Percentiles rank a stretch among this genome's conserved stretches.
These are phyloP conservation scores for Astragalus membranaceus DNA, from an alignment of 306 rosid genomes.

Conservation along the genomic window DNA sequence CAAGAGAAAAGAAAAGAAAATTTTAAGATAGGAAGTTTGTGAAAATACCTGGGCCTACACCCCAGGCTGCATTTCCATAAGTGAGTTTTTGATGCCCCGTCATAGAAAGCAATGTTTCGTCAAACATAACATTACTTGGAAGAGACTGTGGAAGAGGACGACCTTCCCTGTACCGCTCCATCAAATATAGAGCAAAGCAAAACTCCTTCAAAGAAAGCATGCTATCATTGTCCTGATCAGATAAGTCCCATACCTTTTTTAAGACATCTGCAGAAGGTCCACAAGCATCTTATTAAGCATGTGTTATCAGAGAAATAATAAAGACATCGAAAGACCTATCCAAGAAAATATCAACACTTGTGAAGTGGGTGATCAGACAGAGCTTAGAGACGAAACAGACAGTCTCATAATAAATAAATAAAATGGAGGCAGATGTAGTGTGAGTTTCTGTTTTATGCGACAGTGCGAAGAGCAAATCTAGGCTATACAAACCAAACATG, in stretches of 20 bases:
- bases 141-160: conserved; percentile 69
- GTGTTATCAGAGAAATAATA: conserved; percentile 12
- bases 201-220: conserved; percentile 96
- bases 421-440: background rate
- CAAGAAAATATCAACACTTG: conserved; percentile 11
- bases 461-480: too few species aligned
- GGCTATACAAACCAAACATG: too few species aligned
- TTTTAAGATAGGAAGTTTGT: background rate
- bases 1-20: background rate
- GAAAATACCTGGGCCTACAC: conserved; percentile 45
- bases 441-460: too few species aligned
- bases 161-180: conserved; percentile 96
- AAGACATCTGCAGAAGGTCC: conserved; percentile 67
- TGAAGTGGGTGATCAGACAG: background rate
- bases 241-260: conserved; percentile 96
- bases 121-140: conserved; percentile 63
- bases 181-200: conserved; percentile 87
- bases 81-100: conserved; percentile 60
- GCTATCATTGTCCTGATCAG: conserved; percentile 96
- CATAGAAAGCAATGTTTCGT: conserved; percentile 75
- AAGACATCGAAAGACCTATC: conserved; percentile 17
- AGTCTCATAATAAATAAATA: background rate
- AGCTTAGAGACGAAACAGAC: background rate
- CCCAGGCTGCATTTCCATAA: conserved; percentile 69
- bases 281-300: conserved; percentile 18